phyloP scores from a whole-genome alignment of 2,329 filamentous ascomycete species.

The Escovopsis weberi region DNA sequence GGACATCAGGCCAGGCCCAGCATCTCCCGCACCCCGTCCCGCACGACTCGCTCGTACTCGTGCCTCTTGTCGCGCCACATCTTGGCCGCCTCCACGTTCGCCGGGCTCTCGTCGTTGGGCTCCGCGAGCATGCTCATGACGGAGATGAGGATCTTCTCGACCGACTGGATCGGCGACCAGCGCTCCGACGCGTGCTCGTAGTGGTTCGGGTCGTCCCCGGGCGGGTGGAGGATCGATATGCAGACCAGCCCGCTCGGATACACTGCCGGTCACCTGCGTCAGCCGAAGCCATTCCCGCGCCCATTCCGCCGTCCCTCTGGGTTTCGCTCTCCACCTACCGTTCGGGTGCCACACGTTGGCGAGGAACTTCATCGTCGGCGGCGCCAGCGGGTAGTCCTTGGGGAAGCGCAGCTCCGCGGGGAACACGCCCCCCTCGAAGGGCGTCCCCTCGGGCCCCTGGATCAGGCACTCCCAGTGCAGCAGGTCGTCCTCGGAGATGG shows the following conservation, averaged over 20 bases:
- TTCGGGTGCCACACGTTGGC: slow-evolving; percentile 96
- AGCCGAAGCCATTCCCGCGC: not conserved
- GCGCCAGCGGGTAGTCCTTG: slow-evolving; percentile 90
- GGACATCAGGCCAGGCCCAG: slow-evolving; percentile 41
- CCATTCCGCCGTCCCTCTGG: too few relatives aligned
- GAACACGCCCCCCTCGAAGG: slow-evolving; percentile 91
- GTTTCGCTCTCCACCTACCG: slow-evolving; percentile 35
- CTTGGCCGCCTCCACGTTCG: slow-evolving; percentile 90
- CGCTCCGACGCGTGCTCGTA: slow-evolving; percentile 93
- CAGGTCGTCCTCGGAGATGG: slow-evolving; percentile 85
- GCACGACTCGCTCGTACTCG: slow-evolving; percentile 78
- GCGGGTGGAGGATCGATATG: slow-evolving; percentile 95
- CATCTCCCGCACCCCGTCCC: slow-evolving; percentile 65
- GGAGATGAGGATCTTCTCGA: slow-evolving; percentile 92
- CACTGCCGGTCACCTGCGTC: slow-evolving; percentile 37
- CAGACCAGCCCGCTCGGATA: slow-evolving; percentile 87
- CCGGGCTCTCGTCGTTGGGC: slow-evolving; percentile 91
- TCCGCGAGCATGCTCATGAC: slow-evolving; percentile 98
- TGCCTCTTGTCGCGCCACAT: slow-evolving; percentile 79
- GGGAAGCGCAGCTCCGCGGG: slow-evolving; percentile 91
- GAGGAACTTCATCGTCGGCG: slow-evolving; percentile 90
- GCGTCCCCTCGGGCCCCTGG: slow-evolving; percentile 86
- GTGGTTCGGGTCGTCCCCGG: slow-evolving; percentile 94
- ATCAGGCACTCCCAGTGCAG: slow-evolving; percentile 95
- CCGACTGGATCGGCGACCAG: slow-evolving; percentile 92